phyloP scores from a whole-genome alignment of 345 rosid species.

The Zanthoxylum bungeanum region DNA sequence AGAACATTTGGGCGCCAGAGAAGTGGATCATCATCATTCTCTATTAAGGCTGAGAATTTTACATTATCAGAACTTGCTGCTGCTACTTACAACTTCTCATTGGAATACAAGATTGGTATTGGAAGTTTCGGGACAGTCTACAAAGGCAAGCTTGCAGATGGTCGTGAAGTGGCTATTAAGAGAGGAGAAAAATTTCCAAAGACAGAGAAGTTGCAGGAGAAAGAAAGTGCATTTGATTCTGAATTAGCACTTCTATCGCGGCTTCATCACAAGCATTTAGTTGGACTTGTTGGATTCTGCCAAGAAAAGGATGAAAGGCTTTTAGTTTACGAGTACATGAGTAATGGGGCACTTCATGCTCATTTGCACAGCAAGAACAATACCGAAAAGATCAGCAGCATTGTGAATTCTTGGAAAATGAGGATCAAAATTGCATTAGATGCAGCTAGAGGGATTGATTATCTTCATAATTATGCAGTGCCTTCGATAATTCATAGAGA shows the following conservation, averaged over 20 bases:
- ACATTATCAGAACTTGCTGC: constrained; percentile 39
- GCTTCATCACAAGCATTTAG: constrained; percentile 65
- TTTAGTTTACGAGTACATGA: constrained; percentile 59
- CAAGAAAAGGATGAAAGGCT: constrained; percentile 56
- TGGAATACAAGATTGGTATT: constrained; percentile 39
- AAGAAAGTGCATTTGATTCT: constrained; percentile 53
- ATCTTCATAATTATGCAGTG: constrained; percentile 60
- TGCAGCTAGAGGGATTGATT: constrained; percentile 61
- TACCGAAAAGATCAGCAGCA: constrained; percentile 18
- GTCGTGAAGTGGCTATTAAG: constrained; percentile 61
- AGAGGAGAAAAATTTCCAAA: constrained; percentile 34
- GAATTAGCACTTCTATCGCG: constrained; percentile 48
- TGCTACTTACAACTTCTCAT: constrained; percentile 47
- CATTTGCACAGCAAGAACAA: constrained; percentile 41
- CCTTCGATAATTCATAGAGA: constrained; percentile 70
- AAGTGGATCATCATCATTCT: constrained; percentile 37
- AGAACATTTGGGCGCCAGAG: constrained; percentile 31
- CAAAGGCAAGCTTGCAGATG: constrained; percentile 42
- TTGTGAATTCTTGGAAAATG: constrained; percentile 59
- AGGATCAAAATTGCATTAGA: constrained; percentile 60
- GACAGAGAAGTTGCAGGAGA: constrained; percentile 36
- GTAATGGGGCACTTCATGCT: constrained; percentile 54
- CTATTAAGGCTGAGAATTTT: constrained; percentile 35
- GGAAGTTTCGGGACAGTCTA: constrained; percentile 69
- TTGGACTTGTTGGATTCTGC: constrained; percentile 56